These are phyloP conservation scores for Clarireedia hainanense DNA, from an alignment of 2,329 filamentous ascomycete genomes.

Conservation along the genomic window DNA sequence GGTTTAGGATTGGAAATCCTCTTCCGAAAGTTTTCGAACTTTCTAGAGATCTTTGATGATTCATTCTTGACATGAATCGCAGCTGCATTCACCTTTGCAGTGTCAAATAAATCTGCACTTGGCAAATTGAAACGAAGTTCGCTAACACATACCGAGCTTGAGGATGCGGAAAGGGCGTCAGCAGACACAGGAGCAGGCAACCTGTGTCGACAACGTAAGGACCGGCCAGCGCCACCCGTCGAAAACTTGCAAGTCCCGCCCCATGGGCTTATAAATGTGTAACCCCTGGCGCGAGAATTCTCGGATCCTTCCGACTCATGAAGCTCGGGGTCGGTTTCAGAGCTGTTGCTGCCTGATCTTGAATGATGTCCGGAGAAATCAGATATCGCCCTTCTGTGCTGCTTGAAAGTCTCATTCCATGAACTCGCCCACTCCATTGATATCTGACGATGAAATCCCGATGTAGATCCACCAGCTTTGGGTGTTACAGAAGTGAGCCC, in stretches of 20 bases:
- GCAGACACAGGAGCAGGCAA: constrained; percentile 40
- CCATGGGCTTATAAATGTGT: constrained; percentile 81
- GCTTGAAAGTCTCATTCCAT: constrained; percentile 20
- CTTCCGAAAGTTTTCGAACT: constrained; percentile 12
- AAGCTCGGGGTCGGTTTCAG: constrained; percentile 2
- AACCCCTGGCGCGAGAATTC: constrained; percentile 40
- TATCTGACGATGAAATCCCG: constrained; percentile 44
- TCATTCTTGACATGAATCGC: constrained; percentile 4
- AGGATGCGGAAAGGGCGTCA: constrained; percentile 7
- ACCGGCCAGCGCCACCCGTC: constrained; percentile 68
- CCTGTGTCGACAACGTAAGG: constrained; percentile 67
- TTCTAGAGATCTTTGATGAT: constrained; percentile 6
- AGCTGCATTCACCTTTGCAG: constrained; percentile 2
- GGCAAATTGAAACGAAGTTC: constrained; percentile 89
- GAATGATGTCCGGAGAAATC: constrained; percentile 15
- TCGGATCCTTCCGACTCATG: constrained; percentile 6
- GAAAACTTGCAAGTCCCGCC: constrained; percentile 78
- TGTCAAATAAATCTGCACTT: constrained; percentile 40
- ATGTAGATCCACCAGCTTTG: constrained; percentile 2
- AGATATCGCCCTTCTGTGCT: constrained; percentile 22
- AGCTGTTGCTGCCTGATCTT: constrained; percentile 11
- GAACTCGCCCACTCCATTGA: constrained; percentile 38
- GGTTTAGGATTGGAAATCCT: constrained; percentile 16
- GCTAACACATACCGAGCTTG: constrained; percentile 45
- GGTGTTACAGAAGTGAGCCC: background rate